These are phyloP conservation scores for Picochlorum sp. DNA, from an alignment of 139 green algal genomes.

Conservation along the genomic window DNA sequence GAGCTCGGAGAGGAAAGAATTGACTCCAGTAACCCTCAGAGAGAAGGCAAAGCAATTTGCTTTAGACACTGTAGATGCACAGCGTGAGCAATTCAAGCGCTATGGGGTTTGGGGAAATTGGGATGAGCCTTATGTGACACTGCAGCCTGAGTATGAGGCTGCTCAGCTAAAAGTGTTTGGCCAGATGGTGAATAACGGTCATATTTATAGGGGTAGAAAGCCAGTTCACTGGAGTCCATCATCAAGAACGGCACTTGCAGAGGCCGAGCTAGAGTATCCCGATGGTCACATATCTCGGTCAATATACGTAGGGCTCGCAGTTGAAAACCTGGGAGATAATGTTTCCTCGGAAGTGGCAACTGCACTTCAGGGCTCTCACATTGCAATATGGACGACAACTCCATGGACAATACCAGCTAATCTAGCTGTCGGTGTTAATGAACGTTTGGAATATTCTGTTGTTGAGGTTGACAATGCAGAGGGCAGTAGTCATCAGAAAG, in stretches of 20 bases:
- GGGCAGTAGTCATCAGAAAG: neutral
- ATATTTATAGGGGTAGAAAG: conserved; percentile 87
- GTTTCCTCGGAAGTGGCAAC: neutral
- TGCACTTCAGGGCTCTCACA: conserved; percentile 16
- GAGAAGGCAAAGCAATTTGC: conserved; percentile 81
- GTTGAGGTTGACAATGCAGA: conserved; percentile 35
- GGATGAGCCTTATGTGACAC: conserved; percentile 89
- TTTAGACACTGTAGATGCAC: conserved; percentile 71
- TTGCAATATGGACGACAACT: conserved; percentile 99
- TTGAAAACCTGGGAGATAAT: conserved; percentile 19
- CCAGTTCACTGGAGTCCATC: conserved; percentile 96
- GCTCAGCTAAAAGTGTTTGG: conserved; percentile 90
- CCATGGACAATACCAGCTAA: conserved; percentile 99
- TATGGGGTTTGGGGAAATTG: conserved; percentile 95
- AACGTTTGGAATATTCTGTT: conserved; percentile 77
- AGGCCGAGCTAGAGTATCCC: conserved; percentile 98
- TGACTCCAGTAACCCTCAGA: conserved; percentile 77
- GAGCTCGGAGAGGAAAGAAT: conserved; percentile 37
- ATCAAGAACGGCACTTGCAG: conserved; percentile 86
- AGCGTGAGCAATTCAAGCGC: conserved; percentile 84
- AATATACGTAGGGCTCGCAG: conserved; percentile 85
- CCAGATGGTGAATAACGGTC: conserved; percentile 89
- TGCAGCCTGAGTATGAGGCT: conserved; percentile 81
- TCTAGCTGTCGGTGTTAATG: conserved; percentile 91
- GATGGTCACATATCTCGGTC: conserved; percentile 82